Conservation (phyloP, 1,284 basidiomycete genomes). For the Ustilago trichophora region DNA sequence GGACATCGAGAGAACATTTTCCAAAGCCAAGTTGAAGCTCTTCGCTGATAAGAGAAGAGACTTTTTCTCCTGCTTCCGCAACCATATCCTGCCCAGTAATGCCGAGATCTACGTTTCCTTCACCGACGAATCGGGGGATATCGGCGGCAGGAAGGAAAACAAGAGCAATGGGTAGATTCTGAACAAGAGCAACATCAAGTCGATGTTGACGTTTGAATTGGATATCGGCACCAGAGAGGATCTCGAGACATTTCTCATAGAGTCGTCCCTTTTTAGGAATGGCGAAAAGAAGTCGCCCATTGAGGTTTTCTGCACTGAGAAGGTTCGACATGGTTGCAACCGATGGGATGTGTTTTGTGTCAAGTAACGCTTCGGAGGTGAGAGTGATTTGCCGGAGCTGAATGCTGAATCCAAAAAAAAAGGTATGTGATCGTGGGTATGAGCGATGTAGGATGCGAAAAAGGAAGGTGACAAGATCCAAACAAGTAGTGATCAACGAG, state of each 20-base stretch:
- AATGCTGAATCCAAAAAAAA: no score
- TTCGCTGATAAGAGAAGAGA: slow-evolving; percentile 75
- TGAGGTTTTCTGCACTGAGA: slow-evolving; percentile 64
- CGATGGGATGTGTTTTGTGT: slow-evolving; percentile 3
- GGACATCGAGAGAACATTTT: slow-evolving; percentile 91
- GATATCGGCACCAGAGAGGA: slow-evolving; percentile 86
- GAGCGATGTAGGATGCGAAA: no score
- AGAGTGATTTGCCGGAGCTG: no score
- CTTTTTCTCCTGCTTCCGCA: slow-evolving; percentile 79
- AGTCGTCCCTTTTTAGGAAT: slow-evolving; percentile 96
- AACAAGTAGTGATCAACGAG: no score
- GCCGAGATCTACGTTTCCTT: slow-evolving; percentile 89
- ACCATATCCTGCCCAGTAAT: slow-evolving; percentile 98
- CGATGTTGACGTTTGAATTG: slow-evolving; percentile 89
- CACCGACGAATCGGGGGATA: slow-evolving; percentile 97
- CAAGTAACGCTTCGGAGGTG: no score
- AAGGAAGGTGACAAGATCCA: no score
- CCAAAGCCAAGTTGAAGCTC: slow-evolving; percentile 89
- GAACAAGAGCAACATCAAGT: slow-evolving; percentile 88
- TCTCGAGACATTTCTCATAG: slow-evolving; percentile 87
- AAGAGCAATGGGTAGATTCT: slow-evolving; percentile 93
- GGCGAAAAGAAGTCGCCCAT: slow-evolving; percentile 85
- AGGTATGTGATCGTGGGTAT: no score
- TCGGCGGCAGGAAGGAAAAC: slow-evolving; percentile 97
- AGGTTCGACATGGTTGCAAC: slow-evolving; percentile 62